Base-by-base conservation (phyloP, 108 stramenopile species). In the Cyclotella choctawhatcheeana region DNA sequence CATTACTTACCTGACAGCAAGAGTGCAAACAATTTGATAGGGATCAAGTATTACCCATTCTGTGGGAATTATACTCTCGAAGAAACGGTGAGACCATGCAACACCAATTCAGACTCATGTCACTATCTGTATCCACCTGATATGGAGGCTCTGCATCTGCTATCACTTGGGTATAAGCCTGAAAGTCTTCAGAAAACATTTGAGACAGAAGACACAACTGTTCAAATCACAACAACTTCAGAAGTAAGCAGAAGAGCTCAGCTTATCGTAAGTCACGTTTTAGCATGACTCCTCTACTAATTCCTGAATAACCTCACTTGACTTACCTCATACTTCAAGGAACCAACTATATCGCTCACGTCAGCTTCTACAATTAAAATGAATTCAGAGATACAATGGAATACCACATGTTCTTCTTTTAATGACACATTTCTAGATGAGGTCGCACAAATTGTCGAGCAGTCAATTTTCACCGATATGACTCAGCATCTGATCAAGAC, bases 91-190 rank as follows among this genome's bases (percentile, higher is more conserved):
- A 24, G 63, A 18, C 63, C 44, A 8, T 64, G 63, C 47, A 45
- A 27, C 2, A 26, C 29, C 0, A 21, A 18, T 13, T 64, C 63
- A 1, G 63, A 45, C 45, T 31, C 63, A 13, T 64, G 63, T 21
- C 63, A 64, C 29, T 48, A 64, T 16, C 63, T 48, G 17, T 5
- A 16, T 10, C 63, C 63, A 25, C 25, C 45, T 16, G 63, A 64
- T 26, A 64, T 64, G 63, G 63, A 64, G 25, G 14, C 20, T n/a
- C 14, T 64, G 24, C 29, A 44, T 5, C 16, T 64, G 1, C 48
- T 32, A 0, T 64, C 63, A 4, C 48, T 17, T 30, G 63, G 21
- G 5, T n/a, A 60, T 5, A 37, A 18, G 0, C 59, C 59, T 3
- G 59, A 60, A 35, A 60, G 59, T 35, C 40, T 24, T 26, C 22